Evolutionary conservation across 2,329 filamentous ascomycete species (phyloP), one percentile per base, ranked within the genome.

Genomic region (Penicillium sp.): DNA sequence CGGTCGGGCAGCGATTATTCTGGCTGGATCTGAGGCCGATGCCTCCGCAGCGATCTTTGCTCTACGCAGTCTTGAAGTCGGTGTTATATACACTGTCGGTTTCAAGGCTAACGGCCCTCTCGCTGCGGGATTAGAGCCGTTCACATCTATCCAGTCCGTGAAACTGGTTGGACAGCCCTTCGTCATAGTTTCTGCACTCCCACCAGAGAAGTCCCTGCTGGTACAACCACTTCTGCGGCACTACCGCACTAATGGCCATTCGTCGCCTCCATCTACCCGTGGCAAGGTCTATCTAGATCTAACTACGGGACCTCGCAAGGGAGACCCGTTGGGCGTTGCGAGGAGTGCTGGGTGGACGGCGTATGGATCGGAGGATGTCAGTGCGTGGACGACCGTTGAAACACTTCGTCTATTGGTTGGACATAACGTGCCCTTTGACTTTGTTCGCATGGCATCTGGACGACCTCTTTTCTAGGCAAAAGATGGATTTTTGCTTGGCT

Each of bases 351-450:
- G 86, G 0, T 93, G 88, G 72, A 82, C 80, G 15, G 80, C 84
- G 5, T 92, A 90, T 57, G 84, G 83, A 1, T 77, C 82, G 12
- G 83, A 82, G 15, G 85, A 93, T 61, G 83, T 88, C 20, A 82
- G 81, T 39, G 85, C 85, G 0, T 92, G 88, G 68, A 89, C 84
- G 14, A 89, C 84, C 2, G 85, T 90, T 4, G 84, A 92, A 65
- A 90, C 81, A 32, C 65, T 92, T 38, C 73, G 85, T 49, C 62
- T 89, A 42, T 71, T 93, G 15, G 84, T 90, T 8, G 86, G 86
- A 7, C 85, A 92, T 66, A 92, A 92, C 59, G 85, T 92, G 39
- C 84, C 84, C 4, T 90, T 87, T 64, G 88, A 85, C 64, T 93
- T 93, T 68, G 86, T 92, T 28, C 74, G 85, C 32, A 69, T 92